phyloP scores from a whole-genome alignment of 768 basidiomycete species.

The Dentipellis sp. region DNA sequence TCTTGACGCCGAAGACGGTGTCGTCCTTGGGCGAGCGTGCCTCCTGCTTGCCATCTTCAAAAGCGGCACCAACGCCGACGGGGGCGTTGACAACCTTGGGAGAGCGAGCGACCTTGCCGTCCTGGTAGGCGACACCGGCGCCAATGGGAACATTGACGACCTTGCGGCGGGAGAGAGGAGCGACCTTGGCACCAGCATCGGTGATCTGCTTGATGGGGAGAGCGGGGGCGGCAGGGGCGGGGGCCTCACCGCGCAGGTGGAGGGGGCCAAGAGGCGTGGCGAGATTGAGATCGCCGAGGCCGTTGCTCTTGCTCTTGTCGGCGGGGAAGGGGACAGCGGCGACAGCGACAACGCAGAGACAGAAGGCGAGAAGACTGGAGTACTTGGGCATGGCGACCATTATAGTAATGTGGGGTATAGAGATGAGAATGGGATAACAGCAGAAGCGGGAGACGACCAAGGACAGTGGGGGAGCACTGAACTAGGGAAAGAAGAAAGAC shows the following conservation, averaged over 20 bases:
- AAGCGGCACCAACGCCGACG: too few species aligned
- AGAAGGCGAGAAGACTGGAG: neutral
- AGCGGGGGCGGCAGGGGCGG: neutral
- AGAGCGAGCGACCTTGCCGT: too few species aligned
- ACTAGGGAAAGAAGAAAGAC: neutral
- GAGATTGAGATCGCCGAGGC: neutral
- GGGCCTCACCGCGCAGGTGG: neutral
- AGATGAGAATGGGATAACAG: neutral
- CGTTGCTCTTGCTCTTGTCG: neutral
- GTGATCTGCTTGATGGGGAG: neutral
- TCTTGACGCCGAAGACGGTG: neutral
- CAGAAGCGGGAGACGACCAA: neutral
- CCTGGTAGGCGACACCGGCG: too few species aligned
- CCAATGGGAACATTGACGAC: neutral
- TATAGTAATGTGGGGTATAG: slow-evolving; percentile 1
- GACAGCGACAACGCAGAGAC: slow-evolving; percentile 6
- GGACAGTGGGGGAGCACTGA: neutral
- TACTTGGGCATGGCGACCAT: neutral
- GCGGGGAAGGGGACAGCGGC: neutral
- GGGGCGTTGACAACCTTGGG: too few species aligned
- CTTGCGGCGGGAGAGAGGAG: neutral
- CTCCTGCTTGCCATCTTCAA: neutral
- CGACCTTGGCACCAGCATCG: neutral
- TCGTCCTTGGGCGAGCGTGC: neutral
- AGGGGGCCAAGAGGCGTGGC: neutral